Conservation (phyloP, 163 green algal species). For the Prototheca wickerhamii region DNA sequence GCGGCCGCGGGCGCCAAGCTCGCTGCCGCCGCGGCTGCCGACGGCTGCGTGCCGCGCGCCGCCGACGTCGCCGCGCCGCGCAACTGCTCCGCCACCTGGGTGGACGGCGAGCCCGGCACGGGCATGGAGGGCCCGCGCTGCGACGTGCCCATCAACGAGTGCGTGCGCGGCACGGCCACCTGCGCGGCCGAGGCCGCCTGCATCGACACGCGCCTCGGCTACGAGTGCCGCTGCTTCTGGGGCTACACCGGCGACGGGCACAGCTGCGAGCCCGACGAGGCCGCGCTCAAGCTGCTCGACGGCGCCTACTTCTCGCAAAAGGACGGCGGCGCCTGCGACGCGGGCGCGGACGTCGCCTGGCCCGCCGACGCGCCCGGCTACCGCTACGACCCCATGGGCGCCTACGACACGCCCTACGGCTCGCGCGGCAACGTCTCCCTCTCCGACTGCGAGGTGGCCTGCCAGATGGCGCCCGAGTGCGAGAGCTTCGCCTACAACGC, state of each 20-base stretch:
- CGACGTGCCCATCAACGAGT: slow-evolving; percentile 55
- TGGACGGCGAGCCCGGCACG: slow-evolving; percentile 10
- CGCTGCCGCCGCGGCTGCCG: slow-evolving; percentile 2
- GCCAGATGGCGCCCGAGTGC: slow-evolving; percentile 10
- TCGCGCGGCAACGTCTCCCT: background rate
- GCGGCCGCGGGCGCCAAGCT: too few species aligned
- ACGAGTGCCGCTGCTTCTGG: slow-evolving; percentile 31
- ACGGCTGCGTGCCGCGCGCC: slow-evolving; percentile 4
- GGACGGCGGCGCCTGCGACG: slow-evolving; percentile 23
- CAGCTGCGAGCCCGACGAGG: slow-evolving; percentile 3
- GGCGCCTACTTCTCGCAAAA: slow-evolving; percentile 18
- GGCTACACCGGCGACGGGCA: slow-evolving; percentile 26
- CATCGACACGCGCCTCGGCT: slow-evolving; percentile 37
- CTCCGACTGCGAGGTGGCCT: slow-evolving; percentile 15
- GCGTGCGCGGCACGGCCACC: slow-evolving; percentile 28
- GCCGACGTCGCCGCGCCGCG: background rate
- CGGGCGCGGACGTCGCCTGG: slow-evolving; percentile 38
- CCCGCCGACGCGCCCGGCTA: slow-evolving; percentile 34
- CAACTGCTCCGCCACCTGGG: slow-evolving; percentile 1
- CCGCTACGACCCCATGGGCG: slow-evolving; percentile 33
- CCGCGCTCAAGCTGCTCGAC: background rate
- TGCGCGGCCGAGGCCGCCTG: slow-evolving; percentile 22
- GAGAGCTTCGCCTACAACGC: slow-evolving; percentile 18
- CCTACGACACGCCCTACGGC: background rate
- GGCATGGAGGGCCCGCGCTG: slow-evolving; percentile 42